Evolutionary conservation across 2,329 filamentous ascomycete species (phyloP).

Genomic region (Microsporum ferrugineum): DNA sequence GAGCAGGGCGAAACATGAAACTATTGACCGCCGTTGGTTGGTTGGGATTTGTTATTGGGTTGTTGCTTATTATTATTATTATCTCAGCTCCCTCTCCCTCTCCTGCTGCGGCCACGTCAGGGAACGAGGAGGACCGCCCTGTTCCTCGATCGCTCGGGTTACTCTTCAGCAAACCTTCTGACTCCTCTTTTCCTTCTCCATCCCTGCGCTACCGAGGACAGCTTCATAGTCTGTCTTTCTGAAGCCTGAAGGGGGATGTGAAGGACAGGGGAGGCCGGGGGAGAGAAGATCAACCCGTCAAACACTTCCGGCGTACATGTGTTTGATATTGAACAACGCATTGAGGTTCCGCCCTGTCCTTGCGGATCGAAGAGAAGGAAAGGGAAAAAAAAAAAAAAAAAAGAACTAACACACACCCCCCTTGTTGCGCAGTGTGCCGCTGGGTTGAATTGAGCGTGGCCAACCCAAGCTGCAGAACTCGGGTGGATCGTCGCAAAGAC

Average conservation of each 20-base stretch:
- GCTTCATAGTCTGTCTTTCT: not conserved
- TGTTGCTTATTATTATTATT: constrained; percentile 1
- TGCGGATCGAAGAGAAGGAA: not conserved
- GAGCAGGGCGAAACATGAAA: constrained; percentile 3
- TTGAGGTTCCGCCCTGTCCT: not conserved
- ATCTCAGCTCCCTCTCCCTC: not conserved
- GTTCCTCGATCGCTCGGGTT: constrained; percentile 5
- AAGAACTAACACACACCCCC: not conserved
- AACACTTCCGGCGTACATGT: not conserved
- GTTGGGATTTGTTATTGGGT: not conserved
- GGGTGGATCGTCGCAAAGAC: constrained; percentile 5
- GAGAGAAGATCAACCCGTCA: not conserved
- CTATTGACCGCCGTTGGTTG: constrained; percentile 3
- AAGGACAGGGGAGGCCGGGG: not conserved
- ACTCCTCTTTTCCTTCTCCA: constrained; percentile 3
- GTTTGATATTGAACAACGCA: not conserved
- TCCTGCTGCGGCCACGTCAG: constrained; percentile 4
- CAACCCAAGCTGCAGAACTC: constrained; percentile 4
- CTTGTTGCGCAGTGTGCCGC: not conserved
- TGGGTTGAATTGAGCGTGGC: not conserved
- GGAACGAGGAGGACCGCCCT: not conserved
- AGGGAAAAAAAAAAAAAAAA: not conserved
- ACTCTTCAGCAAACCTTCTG: not conserved
- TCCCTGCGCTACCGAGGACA: not conserved
- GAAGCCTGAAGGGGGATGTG: not conserved